phyloP scores from a whole-genome alignment of 331 rosid genomes.

The Rhamnella rubrinervis region DNA sequence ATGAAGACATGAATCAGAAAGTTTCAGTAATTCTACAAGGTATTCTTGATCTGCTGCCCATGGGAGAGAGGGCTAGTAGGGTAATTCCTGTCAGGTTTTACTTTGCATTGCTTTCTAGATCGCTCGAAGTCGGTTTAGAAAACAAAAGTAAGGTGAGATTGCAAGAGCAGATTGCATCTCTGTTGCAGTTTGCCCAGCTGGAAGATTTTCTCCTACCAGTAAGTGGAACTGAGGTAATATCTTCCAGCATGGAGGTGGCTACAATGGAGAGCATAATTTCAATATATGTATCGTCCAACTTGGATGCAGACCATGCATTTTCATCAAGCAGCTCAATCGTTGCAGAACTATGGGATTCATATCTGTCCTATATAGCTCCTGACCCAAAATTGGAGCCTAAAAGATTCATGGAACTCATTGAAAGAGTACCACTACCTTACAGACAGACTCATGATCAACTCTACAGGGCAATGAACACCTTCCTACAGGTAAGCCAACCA shows the following conservation, averaged over 20 bases:
- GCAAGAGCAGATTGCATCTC: slow-evolving; percentile 58
- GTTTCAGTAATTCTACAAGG: slow-evolving; percentile 59
- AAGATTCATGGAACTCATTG: slow-evolving; percentile 75
- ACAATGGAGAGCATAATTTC: slow-evolving; percentile 70
- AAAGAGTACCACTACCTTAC: slow-evolving; percentile 56
- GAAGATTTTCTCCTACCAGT: slow-evolving; percentile 56
- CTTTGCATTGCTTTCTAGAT: slow-evolving; percentile 76
- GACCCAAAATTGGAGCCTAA: slow-evolving; percentile 47
- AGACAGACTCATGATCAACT: slow-evolving; percentile 75
- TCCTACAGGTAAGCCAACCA: slow-evolving; percentile 52
- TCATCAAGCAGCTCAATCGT: slow-evolving; percentile 44
- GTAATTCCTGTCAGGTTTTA: slow-evolving; percentile 73
- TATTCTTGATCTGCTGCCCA: slow-evolving; percentile 65
- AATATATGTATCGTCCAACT: slow-evolving; percentile 42
- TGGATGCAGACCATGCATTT: slow-evolving; percentile 31
- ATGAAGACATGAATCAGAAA: slow-evolving; percentile 32
- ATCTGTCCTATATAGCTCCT: slow-evolving; percentile 50
- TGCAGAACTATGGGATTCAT: slow-evolving; percentile 79
- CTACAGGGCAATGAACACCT: slow-evolving; percentile 56
- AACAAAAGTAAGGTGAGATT: slow-evolving; percentile 42
- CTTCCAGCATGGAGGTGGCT: slow-evolving; percentile 55
- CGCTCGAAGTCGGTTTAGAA: slow-evolving; percentile 49
- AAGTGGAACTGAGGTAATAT: slow-evolving; percentile 39
- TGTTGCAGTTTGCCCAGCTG: slow-evolving; percentile 62
- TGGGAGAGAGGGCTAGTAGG: slow-evolving; percentile 50